Percentiles rank a stretch among this genome's conserved stretches.
Evolutionary conservation across 495 filamentous ascomycete genomes (phyloP).

Genomic region (Lophiotrema nucula): DNA sequence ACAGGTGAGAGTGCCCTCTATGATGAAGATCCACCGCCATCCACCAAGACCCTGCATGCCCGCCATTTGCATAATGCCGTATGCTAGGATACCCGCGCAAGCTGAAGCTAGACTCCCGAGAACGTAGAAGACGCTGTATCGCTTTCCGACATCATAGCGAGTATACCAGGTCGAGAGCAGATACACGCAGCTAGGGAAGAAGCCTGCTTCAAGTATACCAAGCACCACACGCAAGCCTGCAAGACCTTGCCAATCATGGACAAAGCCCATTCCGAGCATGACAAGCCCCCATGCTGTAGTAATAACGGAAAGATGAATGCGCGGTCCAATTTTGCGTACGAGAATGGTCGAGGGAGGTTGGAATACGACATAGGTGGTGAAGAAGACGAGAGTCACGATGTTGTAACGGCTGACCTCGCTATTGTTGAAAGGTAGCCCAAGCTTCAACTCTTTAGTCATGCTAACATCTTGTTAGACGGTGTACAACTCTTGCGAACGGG

Average conservation of each 20-base stretch:
- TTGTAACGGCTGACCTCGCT: slow-evolving; percentile 43
- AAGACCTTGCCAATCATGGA: slow-evolving; percentile 50
- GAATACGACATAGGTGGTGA: slow-evolving; percentile 63
- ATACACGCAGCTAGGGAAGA: slow-evolving; percentile 64
- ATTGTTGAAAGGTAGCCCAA: slow-evolving; percentile 36
- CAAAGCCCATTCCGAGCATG: slow-evolving; percentile 61
- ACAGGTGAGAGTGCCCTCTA: slow-evolving; percentile 55
- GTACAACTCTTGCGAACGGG: too few relatives aligned
- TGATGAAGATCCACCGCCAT: slow-evolving; percentile 62
- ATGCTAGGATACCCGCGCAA: slow-evolving; percentile 63
- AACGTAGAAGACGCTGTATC: slow-evolving; percentile 64
- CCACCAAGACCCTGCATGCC: slow-evolving; percentile 47
- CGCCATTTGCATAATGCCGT: slow-evolving; percentile 45
- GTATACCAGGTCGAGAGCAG: slow-evolving; percentile 65
- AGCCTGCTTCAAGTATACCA: slow-evolving; percentile 65
- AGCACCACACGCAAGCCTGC: slow-evolving; percentile 57
- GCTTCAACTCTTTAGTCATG: slow-evolving; percentile 54
- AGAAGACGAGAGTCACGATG: slow-evolving; percentile 64
- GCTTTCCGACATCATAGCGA: slow-evolving; percentile 62
- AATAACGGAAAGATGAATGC: slow-evolving; percentile 55
- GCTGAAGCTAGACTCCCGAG: slow-evolving; percentile 62
- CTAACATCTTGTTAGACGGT: slow-evolving; percentile 23
- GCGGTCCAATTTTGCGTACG: slow-evolving; percentile 60
- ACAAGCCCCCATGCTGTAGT: slow-evolving; percentile 52
- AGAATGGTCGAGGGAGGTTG: slow-evolving; percentile 61